These are phyloP conservation scores for Oenanthe sinensis DNA, from an alignment of 129 eudicot species.

Conservation along the genomic window DNA sequence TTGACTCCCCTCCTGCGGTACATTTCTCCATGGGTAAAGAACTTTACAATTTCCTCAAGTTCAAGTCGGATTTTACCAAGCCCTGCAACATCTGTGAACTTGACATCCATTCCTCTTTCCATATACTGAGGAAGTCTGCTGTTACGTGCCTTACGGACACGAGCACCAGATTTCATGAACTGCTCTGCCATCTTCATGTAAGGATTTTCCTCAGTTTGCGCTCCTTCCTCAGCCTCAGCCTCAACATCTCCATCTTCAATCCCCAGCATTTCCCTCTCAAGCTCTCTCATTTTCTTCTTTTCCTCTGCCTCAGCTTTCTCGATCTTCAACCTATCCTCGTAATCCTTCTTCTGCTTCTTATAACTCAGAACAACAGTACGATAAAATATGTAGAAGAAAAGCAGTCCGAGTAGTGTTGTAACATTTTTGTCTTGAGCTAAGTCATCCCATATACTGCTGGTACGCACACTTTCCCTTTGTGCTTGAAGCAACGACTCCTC, in stretches of 20 bases:
- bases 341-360: slow-evolving; percentile 69
- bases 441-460: slow-evolving; percentile 38
- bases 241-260: slow-evolving; percentile 32
- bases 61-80: slow-evolving; percentile 90
- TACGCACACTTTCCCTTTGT: slow-evolving; percentile 12
- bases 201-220: slow-evolving; percentile 49
- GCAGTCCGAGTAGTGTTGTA: slow-evolving; percentile 37
- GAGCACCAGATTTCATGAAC: slow-evolving; percentile 95
- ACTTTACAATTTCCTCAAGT: slow-evolving; percentile 92
- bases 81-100: slow-evolving; percentile 96
- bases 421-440: slow-evolving; percentile 46
- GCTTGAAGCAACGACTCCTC: slow-evolving; percentile 38
- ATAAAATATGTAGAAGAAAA: slow-evolving; percentile 70
- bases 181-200: slow-evolving; percentile 76
- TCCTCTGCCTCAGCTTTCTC: slow-evolving; percentile 84
- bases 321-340: slow-evolving; percentile 79
- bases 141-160: slow-evolving; percentile 57
- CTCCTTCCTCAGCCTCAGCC: slow-evolving; percentile 56
- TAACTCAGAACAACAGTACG: slow-evolving; percentile 62
- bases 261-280: slow-evolving; percentile 63
- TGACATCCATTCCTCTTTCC: slow-evolving; percentile 82
- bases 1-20: slow-evolving; percentile 93
- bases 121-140: slow-evolving; percentile 55
- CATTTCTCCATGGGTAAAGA: slow-evolving; percentile 92
- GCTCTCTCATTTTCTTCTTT: slow-evolving; percentile 58